A percentile compares a stretch with the other conserved stretches of the same genome.
These are phyloP conservation scores for Tuber brumale DNA, from an alignment of 495 filamentous ascomycete genomes.

Conservation along the genomic window DNA sequence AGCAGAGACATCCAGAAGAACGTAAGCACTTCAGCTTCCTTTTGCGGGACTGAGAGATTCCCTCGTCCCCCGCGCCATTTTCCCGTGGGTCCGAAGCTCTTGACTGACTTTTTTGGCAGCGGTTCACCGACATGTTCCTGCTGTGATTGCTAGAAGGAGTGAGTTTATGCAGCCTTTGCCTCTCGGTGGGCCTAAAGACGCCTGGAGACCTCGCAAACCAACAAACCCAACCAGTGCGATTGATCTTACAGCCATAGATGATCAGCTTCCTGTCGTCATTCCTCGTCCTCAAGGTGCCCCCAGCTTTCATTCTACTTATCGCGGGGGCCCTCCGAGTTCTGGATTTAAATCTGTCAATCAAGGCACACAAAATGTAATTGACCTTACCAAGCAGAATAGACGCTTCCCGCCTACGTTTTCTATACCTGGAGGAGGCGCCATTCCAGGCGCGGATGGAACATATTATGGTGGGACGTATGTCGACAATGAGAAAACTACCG, in stretches of 20 bases:
- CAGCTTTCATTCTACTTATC: slow-evolving; percentile 31
- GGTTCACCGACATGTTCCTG: slow-evolving; percentile 4
- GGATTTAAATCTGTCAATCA: slow-evolving; percentile 17
- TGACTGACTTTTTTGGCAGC: background rate
- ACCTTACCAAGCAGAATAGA: slow-evolving; percentile 4
- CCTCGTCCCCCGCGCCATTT: background rate
- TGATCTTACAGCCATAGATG: slow-evolving; percentile 24
- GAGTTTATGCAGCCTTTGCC: slow-evolving; percentile 39
- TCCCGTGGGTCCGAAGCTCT: background rate
- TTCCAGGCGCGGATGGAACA: slow-evolving; percentile 21
- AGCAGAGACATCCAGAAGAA: background rate
- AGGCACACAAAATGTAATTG: slow-evolving; percentile 1
- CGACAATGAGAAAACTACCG: slow-evolving; percentile 38
- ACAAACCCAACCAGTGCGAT: slow-evolving; percentile 10
- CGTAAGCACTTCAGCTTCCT: background rate
- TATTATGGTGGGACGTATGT: slow-evolving; percentile 31
- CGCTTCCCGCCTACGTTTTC: slow-evolving; percentile 25
- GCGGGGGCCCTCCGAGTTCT: slow-evolving; percentile 1
- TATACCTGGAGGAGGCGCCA: slow-evolving; percentile 29
- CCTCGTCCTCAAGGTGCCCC: slow-evolving; percentile 29
- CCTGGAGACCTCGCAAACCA: slow-evolving; percentile 29
- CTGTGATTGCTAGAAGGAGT: slow-evolving; percentile 17
- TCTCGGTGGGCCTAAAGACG: slow-evolving; percentile 24
- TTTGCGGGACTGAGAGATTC: background rate
- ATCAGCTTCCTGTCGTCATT: slow-evolving; percentile 24